These are phyloP conservation scores for Sinapis alba DNA, from an alignment of 441 rosid species.

Conservation along the genomic window DNA sequence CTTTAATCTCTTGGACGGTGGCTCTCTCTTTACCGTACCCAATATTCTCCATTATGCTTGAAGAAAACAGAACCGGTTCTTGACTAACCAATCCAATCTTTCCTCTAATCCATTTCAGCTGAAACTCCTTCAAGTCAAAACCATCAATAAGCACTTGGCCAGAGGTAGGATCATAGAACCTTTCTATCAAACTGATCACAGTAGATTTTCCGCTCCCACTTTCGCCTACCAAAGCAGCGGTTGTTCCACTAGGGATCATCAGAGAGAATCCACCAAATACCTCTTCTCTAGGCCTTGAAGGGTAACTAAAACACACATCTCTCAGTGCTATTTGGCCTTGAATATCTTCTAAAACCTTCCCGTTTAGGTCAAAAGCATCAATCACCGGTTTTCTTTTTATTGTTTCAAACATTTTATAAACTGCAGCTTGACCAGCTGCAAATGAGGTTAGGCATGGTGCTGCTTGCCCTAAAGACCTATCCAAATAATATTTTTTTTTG, in stretches of 20 bases:
- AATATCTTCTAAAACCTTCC: slow-evolving; percentile 45
- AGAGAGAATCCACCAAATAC: slow-evolving; percentile 51
- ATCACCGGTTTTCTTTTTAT: slow-evolving; percentile 50
- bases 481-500: no score
- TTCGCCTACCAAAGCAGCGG: slow-evolving; percentile 59
- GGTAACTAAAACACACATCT: slow-evolving; percentile 52
- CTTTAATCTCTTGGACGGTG: slow-evolving; percentile 41
- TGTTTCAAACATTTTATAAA: slow-evolving; percentile 44
- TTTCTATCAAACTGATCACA: slow-evolving; percentile 53
- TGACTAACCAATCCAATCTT: slow-evolving; percentile 64
- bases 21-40: slow-evolving; percentile 54
- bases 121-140: slow-evolving; percentile 49
- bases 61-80: slow-evolving; percentile 58
- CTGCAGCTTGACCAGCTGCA: slow-evolving; percentile 42
- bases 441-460: slow-evolving; percentile 46
- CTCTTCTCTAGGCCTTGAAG: slow-evolving; percentile 56
- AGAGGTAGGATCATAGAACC: slow-evolving; percentile 58
- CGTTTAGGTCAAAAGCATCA: slow-evolving; percentile 46
- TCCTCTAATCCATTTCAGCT: slow-evolving; percentile 56
- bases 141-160: slow-evolving; percentile 61
- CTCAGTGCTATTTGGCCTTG: slow-evolving; percentile 49
- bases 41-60: slow-evolving; percentile 56
- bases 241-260: slow-evolving; percentile 51
- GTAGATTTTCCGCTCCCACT: slow-evolving; percentile 73
- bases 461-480: slow-evolving; percentile 54